phyloP scores from a whole-genome alignment of 768 basidiomycete species.

The Trametes punicea region DNA sequence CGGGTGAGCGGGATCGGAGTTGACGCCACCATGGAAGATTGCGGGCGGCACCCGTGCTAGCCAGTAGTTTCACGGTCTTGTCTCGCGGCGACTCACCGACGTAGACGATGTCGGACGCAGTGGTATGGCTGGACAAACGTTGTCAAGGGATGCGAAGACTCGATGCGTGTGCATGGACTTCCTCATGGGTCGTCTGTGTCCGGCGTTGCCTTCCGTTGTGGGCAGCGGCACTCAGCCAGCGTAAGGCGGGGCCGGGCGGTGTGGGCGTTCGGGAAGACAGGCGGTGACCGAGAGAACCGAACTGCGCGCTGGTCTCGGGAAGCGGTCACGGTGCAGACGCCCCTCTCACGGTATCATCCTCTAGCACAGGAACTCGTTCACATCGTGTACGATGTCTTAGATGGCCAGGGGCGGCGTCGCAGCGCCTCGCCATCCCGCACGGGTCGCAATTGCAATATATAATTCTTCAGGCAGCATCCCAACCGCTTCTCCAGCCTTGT shows the following conservation, averaged over 20 bases:
- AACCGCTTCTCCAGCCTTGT: conserved; percentile 10
- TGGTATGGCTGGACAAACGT: no score
- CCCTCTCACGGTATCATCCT: not conserved
- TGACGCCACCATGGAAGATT: not conserved
- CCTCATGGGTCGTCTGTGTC: no score
- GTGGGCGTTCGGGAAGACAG: not conserved
- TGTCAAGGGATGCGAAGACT: no score
- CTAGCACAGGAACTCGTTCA: conserved; percentile 8
- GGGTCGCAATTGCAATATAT: not conserved
- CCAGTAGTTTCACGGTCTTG: not conserved
- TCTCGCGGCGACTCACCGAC: no score
- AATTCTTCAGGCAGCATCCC: not conserved
- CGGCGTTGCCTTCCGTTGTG: no score
- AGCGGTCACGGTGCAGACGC: not conserved
- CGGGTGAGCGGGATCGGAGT: not conserved
- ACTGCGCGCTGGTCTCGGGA: not conserved
- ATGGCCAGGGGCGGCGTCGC: conserved; percentile 2
- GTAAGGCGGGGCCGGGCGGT: not conserved
- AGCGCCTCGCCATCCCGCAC: conserved; percentile 5
- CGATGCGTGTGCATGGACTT: no score
- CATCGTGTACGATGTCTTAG: conserved; percentile 9
- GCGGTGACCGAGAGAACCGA: conserved; percentile 18
- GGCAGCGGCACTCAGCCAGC: no score
- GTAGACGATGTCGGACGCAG: no score
- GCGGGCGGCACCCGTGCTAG: not conserved